Evolutionary conservation across 176 grass and related monocot species (phyloP).

Genomic region (Phoenix roebelenii): DNA sequence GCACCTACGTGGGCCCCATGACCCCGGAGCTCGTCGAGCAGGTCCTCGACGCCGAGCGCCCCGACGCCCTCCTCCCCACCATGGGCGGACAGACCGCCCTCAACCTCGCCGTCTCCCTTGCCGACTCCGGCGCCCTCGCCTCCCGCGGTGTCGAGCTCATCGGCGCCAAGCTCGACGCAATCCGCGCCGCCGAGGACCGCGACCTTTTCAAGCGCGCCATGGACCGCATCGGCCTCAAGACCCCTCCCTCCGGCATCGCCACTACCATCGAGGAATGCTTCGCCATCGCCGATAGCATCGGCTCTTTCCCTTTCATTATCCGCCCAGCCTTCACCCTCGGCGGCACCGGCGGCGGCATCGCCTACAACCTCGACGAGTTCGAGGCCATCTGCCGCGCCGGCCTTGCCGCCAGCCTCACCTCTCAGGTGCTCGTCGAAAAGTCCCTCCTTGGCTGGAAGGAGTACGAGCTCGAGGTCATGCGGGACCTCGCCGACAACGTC

Average conservation of each 20-base stretch:
- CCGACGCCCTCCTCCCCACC: constrained; percentile 80
- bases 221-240: constrained; percentile 83
- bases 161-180: constrained; percentile 75
- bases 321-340: constrained; percentile 90
- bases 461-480: constrained; percentile 97
- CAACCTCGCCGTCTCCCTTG: constrained; percentile 81
- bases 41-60: constrained; percentile 66
- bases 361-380: constrained; percentile 82
- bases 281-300: constrained; percentile 53
- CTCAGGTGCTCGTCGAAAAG: constrained; percentile 91
- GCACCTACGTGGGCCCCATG: constrained; percentile 97
- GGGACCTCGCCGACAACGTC: constrained; percentile 91
- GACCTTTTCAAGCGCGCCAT: constrained; percentile 93
- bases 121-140: constrained; percentile 68
- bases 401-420: constrained; percentile 52
- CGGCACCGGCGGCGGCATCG: constrained; percentile 86
- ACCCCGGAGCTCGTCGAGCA: constrained; percentile 70
- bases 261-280: constrained; percentile 81
- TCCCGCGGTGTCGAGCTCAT: constrained; percentile 62
- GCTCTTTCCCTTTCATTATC: constrained; percentile 78
- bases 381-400: constrained; percentile 79
- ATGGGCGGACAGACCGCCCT: constrained; percentile 98
- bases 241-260: constrained; percentile 82
- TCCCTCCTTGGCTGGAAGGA: constrained; percentile 98
- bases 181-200: constrained; percentile 78